Conservation (phyloP, 2,329 filamentous ascomycete genomes). For the Penicillium sp. region DNA sequence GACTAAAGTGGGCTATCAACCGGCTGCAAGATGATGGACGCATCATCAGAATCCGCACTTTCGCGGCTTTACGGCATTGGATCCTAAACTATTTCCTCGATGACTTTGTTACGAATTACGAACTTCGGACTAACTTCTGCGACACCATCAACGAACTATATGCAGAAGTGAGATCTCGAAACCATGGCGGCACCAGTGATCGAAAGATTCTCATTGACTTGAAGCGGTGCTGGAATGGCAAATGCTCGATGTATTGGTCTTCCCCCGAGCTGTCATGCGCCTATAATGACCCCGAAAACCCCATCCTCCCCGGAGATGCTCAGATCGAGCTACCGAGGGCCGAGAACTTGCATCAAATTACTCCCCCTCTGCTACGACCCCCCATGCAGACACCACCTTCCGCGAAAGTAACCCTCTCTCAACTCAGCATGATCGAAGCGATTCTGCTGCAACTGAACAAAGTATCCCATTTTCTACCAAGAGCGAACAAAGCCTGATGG, state of each 20-base stretch:
- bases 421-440: constrained; percentile 34
- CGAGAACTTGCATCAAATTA: constrained; percentile 15
- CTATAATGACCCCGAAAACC: constrained; percentile 58
- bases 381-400: constrained; percentile 11
- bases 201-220: constrained; percentile 88
- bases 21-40: constrained; percentile 78
- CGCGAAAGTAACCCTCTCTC: constrained; percentile 19
- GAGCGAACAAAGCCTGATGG: constrained; percentile 54
- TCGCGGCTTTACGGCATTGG: constrained; percentile 94
- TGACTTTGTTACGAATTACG: constrained; percentile 77
- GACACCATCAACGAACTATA: constrained; percentile 67
- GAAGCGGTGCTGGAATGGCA: constrained; percentile 94
- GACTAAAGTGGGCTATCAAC: constrained; percentile 80
- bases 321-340: constrained; percentile 52
- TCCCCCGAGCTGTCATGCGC: constrained; percentile 60
- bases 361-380: constrained; percentile 1
- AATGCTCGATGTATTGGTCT: constrained; percentile 88
- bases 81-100: constrained; percentile 96
- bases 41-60: constrained; percentile 91
- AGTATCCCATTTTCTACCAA: constrained; percentile 37
- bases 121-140: constrained; percentile 74
- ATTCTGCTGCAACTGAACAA: constrained; percentile 35
- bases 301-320: constrained; percentile 73
- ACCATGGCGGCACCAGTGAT: constrained; percentile 56
- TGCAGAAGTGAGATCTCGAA: constrained; percentile 49